A percentile compares a stretch with the other conserved stretches of the same genome.
phyloP scores from a whole-genome alignment of 2,329 filamentous ascomycete genomes.

The Pestalotiopsis sp. region DNA sequence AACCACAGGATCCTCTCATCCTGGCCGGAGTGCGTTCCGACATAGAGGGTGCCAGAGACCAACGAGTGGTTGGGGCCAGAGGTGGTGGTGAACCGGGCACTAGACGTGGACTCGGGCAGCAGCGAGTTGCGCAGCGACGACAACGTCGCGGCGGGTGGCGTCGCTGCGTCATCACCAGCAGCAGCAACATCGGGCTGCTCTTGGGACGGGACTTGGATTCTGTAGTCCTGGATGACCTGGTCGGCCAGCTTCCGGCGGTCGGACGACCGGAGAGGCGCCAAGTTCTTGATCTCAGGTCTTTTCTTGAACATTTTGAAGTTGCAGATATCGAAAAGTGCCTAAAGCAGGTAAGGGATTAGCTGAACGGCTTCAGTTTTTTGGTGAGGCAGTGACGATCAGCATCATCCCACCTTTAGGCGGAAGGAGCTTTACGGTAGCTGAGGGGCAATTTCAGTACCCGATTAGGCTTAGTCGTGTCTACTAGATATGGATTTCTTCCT shows the following conservation, averaged over 20 bases:
- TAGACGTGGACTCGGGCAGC: constrained; percentile 64
- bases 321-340: background rate
- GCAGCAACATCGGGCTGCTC: constrained; percentile 15
- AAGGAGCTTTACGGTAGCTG: background rate
- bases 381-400: background rate
- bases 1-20: constrained; percentile 68
- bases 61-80: constrained; percentile 62
- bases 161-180: constrained; percentile 8
- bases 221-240: constrained; percentile 66
- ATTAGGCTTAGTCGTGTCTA: background rate
- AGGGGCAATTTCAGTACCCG: background rate
- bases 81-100: constrained; percentile 67
- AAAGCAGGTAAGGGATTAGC: background rate
- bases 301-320: constrained; percentile 61
- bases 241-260: constrained; percentile 69
- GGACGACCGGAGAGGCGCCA: constrained; percentile 67
- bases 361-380: background rate
- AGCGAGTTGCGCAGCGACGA: constrained; percentile 51
- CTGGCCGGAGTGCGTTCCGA: constrained; percentile 56
- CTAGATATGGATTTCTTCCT: too few relatives aligned
- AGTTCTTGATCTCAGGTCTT: constrained; percentile 69
- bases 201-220: constrained; percentile 34
- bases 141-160: constrained; percentile 9
- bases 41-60: constrained; percentile 66
- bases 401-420: background rate